These are phyloP conservation scores for Arachnomyces sp. DNA, from an alignment of 2,329 filamentous ascomycete genomes.

Conservation along the genomic window DNA sequence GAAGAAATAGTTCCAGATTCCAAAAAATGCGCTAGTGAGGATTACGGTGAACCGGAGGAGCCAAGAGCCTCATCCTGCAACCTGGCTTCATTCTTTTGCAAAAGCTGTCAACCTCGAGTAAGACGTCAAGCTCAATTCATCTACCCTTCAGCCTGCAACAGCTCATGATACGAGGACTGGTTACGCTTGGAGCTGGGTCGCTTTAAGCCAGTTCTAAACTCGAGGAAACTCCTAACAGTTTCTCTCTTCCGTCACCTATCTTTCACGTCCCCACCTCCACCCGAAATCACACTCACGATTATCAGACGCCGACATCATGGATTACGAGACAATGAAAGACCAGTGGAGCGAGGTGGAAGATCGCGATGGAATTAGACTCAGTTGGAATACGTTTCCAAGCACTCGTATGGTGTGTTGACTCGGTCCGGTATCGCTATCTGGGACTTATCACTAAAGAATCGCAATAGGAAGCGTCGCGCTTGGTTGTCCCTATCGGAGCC, in stretches of 20 bases:
- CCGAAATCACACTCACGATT: conserved; percentile 6
- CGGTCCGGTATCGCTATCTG: conserved; percentile 7
- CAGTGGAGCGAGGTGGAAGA: conserved; percentile 97
- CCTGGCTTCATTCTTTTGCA: conserved; percentile 34
- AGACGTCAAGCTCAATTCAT: background rate
- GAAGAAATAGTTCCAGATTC: conserved; percentile 21
- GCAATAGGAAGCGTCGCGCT: conserved; percentile 78
- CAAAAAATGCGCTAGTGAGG: conserved; percentile 14
- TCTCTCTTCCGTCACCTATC: conserved; percentile 15
- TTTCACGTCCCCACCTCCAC: conserved; percentile 10
- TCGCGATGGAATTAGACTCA: conserved; percentile 87
- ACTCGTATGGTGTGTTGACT: conserved; percentile 72
- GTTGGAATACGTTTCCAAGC: conserved; percentile 98
- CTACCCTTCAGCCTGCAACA: background rate
- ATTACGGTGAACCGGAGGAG: conserved; percentile 26
- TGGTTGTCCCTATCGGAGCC: conserved; percentile 92
- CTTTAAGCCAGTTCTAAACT: conserved; percentile 11
- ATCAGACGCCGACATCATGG: conserved; percentile 52
- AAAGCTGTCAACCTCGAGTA: conserved; percentile 10
- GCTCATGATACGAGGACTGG: conserved; percentile 9
- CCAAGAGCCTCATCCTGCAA: conserved; percentile 33
- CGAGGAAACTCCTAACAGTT: background rate
- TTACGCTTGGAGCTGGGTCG: conserved; percentile 23
- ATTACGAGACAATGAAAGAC: conserved; percentile 89
- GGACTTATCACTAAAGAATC: conserved; percentile 22